Percentiles rank a stretch among this genome's conserved stretches.
These are phyloP conservation scores for Viola odorata DNA, from an alignment of 345 rosid species.

Conservation along the genomic window DNA sequence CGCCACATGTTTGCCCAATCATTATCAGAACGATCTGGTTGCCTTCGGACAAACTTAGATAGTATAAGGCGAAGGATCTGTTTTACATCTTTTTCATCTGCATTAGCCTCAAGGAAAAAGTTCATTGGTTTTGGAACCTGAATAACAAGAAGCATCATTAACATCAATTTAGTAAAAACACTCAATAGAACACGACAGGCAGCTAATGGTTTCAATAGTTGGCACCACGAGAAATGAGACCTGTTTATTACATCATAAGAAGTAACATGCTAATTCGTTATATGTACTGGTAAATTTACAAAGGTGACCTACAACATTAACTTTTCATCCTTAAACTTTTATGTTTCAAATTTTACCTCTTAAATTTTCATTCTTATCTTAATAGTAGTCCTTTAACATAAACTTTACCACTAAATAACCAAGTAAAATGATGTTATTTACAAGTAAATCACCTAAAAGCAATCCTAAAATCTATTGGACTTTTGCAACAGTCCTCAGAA, in stretches of 20 bases:
- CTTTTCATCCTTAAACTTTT: too few relatives aligned
- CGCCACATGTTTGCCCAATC: conserved; percentile 99
- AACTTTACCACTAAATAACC: too few relatives aligned
- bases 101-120: conserved; percentile 67
- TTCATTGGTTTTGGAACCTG: conserved; percentile 88
- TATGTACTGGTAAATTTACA: too few relatives aligned
- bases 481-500: too few relatives aligned
- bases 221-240: neutral
- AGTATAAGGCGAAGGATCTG: conserved; percentile 91
- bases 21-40: conserved; percentile 78
- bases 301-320: too few relatives aligned
- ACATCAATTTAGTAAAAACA: conserved; percentile 1
- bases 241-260: neutral
- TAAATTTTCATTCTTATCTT: too few relatives aligned
- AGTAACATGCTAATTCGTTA: too few relatives aligned
- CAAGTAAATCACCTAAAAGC: too few relatives aligned
- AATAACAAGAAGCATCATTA: conserved; percentile 12
- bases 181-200: neutral
- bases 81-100: conserved; percentile 80
- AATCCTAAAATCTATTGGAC: too few relatives aligned
- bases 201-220: neutral
- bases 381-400: too few relatives aligned
- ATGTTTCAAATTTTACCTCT: too few relatives aligned
- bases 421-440: too few relatives aligned
- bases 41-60: conserved; percentile 85